These are phyloP conservation scores for Puccinia polysora DNA, from an alignment of 1,284 basidiomycete species.

Conservation along the genomic window DNA sequence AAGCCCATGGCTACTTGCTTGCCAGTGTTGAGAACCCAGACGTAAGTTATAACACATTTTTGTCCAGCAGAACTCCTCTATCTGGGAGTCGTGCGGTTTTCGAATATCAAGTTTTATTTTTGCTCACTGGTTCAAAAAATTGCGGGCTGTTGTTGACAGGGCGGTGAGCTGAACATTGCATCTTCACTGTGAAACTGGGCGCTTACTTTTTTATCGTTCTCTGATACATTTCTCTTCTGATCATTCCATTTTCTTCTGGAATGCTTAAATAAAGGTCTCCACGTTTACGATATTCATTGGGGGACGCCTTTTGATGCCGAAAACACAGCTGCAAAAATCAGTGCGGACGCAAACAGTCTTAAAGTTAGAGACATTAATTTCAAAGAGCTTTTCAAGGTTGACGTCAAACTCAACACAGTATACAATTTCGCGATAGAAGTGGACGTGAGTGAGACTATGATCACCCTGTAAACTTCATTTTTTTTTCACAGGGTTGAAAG, in stretches of 20 bases:
- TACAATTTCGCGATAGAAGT: conserved; percentile 32
- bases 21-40: conserved; percentile 23
- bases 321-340: background rate
- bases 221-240: too few species aligned
- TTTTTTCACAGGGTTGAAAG: too few species aligned
- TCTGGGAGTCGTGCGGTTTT: background rate
- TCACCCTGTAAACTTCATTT: too few species aligned
- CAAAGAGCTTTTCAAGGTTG: background rate
- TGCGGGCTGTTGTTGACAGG: background rate
- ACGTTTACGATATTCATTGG: conserved; percentile 3
- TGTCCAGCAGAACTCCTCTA: background rate
- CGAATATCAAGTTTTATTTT: too few species aligned
- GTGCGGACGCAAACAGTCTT: background rate
- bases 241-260: too few species aligned
- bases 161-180: too few species aligned
- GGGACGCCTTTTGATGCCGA: conserved; percentile 1
- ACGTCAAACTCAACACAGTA: background rate
- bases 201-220: too few species aligned
- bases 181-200: too few species aligned
- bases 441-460: conserved; percentile 13
- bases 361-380: conserved; percentile 30
- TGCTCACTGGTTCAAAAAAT: too few species aligned
- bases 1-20: conserved; percentile 13
- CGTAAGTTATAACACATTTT: background rate
- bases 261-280: conserved; percentile 1